Evolutionary conservation across 192 early-diverging fungal genomes (phyloP), one percentile per base, ranked within the genome.

Genomic region (Coemansia interrupta): DNA sequence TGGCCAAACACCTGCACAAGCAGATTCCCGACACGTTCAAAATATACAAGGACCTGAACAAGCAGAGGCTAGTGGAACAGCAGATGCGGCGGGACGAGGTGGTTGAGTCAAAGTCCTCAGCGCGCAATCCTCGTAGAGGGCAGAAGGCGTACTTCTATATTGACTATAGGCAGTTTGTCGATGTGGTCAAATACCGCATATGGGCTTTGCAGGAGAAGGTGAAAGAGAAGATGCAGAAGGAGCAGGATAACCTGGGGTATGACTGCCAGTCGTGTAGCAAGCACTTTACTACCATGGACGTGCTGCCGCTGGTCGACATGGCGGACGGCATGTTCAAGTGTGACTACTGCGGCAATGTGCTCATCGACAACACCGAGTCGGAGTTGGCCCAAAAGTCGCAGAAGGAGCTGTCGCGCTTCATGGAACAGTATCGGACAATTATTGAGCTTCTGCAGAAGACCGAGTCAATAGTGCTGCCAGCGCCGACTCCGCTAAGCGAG

Each of bases 91-190:
- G 51, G 3, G 72, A 75, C 55, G 63, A 62, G 17, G 43, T 86
- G 15, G 30, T 26, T 0, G 59, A 66, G 13, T 55, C 39, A 17
- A 19, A 3, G 7, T 30, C 3, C 29, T 5, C 29, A 7, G 3
- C 45, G 42, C 82, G 80, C 20, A 82, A 83, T 55, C 83, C 85
- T 54, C 72, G 83, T 19, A 42, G 54, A 11, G 19, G 17, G 2
- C 64, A 74, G 15, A 83, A 84, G 59, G 82, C 82, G 36, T 93
- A 88, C 60, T 94, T 91, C 70, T 92, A 91, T 66, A 81, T 97
- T 12, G 94, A 97, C 75, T 95, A 94, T 78, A 90, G 90, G 64
- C 82, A 87, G n/a, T 92, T 95, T 74, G 89, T 97, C 0, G 89
- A 95, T 59, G 92, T 93, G 7, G 87, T 95, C 46, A 95, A 94